These are phyloP conservation scores for Verticillium dahliae DNA, from an alignment of 2,329 filamentous ascomycete genomes.

Conservation along the genomic window DNA sequence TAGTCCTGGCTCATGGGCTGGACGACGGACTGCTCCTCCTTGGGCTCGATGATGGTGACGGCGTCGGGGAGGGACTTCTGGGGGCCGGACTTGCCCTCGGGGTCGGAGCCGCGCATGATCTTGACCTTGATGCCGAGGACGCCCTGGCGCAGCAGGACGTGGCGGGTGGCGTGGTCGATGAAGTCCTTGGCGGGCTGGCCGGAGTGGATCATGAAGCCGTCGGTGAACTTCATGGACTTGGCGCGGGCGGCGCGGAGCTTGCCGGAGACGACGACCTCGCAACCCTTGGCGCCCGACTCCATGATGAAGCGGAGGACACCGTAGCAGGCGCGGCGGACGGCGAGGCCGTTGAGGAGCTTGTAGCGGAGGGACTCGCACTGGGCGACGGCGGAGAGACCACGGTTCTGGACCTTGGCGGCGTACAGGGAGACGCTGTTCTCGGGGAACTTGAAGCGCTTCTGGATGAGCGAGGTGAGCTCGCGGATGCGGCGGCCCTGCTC, in stretches of 20 bases:
- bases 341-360: constrained; percentile 99
- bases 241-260: constrained; percentile 98
- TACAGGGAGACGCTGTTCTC: constrained; percentile 99
- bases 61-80: constrained; percentile 97
- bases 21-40: constrained; percentile 94
- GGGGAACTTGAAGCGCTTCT: constrained; percentile 99
- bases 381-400: constrained; percentile 97
- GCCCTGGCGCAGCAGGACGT: constrained; percentile 99
- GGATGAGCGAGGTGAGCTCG: constrained; percentile 99
- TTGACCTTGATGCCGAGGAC: constrained; percentile 99
- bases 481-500: constrained; percentile 99
- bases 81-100: constrained; percentile 96
- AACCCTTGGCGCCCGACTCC: constrained; percentile 99
- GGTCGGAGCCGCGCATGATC: constrained; percentile 99
- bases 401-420: constrained; percentile 99
- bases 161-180: constrained; percentile 96
- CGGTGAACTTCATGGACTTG: constrained; percentile 99
- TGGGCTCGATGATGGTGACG: constrained; percentile 99
- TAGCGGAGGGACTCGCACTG: constrained; percentile 99
- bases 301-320: constrained; percentile 99
- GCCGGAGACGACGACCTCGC: constrained; percentile 98
- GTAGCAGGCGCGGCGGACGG: constrained; percentile 98
- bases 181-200: constrained; percentile 99
- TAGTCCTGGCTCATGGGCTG: constrained; percentile 98
- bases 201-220: constrained; percentile 99